These are phyloP conservation scores for Rhodotorula kratochvilovae DNA, from an alignment of 768 basidiomycete species.

Conservation along the genomic window DNA sequence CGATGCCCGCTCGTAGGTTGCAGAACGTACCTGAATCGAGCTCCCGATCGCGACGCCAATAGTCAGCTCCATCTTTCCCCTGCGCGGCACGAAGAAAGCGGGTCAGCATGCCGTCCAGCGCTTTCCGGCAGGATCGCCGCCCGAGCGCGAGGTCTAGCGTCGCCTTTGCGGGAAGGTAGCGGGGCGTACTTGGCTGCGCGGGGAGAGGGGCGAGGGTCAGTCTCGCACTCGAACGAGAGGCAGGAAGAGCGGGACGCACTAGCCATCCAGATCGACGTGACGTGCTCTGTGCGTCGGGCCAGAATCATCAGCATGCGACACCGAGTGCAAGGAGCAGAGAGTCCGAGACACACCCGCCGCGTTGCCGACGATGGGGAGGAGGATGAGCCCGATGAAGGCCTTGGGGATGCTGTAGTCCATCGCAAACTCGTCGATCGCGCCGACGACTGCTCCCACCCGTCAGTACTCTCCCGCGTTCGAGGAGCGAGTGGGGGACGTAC, in stretches of 20 bases:
- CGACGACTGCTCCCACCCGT: slow-evolving; percentile 59
- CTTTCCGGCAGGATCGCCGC: too few relatives aligned
- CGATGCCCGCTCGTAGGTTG: too few relatives aligned
- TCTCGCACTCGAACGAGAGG: not conserved
- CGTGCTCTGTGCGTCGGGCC: slow-evolving; percentile 61
- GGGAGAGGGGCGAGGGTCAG: not conserved
- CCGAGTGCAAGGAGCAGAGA: too few relatives aligned
- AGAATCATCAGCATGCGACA: not conserved
- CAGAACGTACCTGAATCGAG: slow-evolving; percentile 43
- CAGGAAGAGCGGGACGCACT: not conserved
- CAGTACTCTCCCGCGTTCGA: not conserved
- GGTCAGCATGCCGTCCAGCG: not conserved
- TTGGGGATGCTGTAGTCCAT: slow-evolving; percentile 73
- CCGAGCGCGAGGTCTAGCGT: too few relatives aligned
- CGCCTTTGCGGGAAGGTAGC: too few relatives aligned
- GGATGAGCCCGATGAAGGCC: slow-evolving; percentile 69
- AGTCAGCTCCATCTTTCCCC: slow-evolving; percentile 66
- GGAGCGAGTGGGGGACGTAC: slow-evolving; percentile 52
- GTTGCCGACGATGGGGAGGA: slow-evolving; percentile 73
- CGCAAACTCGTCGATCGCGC: slow-evolving; percentile 87
- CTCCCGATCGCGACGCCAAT: slow-evolving; percentile 49
- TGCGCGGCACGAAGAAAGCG: slow-evolving; percentile 70
- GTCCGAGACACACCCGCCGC: slow-evolving; percentile 24
- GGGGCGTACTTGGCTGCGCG: not conserved
- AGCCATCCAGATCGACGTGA: slow-evolving; percentile 44